Evolutionary conservation across 179 eudicot species (phyloP), one percentile per base, ranked within the genome.

Genomic region (Beta corolliflora): DNA sequence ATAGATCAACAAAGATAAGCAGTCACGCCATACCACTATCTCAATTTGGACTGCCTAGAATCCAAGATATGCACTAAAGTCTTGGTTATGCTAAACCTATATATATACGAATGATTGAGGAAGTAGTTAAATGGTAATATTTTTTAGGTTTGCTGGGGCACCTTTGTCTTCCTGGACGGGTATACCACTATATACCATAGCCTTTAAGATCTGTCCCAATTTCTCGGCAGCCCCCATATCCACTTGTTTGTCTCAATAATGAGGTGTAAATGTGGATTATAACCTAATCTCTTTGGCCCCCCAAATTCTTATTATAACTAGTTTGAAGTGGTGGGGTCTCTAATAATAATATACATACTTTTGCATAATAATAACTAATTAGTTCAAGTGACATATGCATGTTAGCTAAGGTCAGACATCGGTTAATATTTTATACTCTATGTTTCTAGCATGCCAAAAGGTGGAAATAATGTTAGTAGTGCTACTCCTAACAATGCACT

Each of bases 201-300:
- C 44, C 78, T 78, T 78, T 73, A 73, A 78, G 79, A 83, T 83
- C 23, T 77, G 79, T 81, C 50, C 80, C 56, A 68, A 18, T 59
- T 58, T 76, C 52, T 70, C 45, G 70, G 31, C 60, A 83, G 78
- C 85, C 66, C 46, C 78, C 69, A 71, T 66, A 73, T 79, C 85
- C 70, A 74, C 82, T 73, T 41, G 55, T 83, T 78, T 83, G 85
- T 83, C 85, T 75, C 54, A 50, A 78, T 19, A 73, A 78, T 73
- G 77, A 72, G 81, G 67, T 82, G 77, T 77, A 77, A 78, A 74
- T 83, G 75, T 73, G 70, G 77, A 78, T 83, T 65, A 63, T 78
- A 83, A 78, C 82, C 81, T 78, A 83, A 83, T 83, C 79, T 41
- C 13, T 48, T 48, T 64, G 75, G 81, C 9, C 77, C 77, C 77